phyloP scores from a whole-genome alignment of 108 stramenopile species.

The Nitzschia sp. region DNA sequence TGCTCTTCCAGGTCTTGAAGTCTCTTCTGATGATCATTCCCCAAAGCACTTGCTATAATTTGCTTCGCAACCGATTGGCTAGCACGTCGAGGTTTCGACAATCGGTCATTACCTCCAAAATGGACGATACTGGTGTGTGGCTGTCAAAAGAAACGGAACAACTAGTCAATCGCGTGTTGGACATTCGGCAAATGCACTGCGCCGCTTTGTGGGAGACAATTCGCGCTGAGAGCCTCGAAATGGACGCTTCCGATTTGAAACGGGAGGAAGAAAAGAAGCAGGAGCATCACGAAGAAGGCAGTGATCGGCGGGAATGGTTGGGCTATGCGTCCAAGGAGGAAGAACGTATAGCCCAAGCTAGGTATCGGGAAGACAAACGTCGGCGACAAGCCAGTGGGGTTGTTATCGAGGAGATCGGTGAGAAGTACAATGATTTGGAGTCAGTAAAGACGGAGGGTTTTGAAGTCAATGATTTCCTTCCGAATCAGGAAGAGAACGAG shows the following conservation, averaged over 20 bases:
- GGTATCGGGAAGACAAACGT: conserved; percentile 33
- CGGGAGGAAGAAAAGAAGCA: conserved; percentile 4
- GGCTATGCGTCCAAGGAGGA: conserved; percentile 69
- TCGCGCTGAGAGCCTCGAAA: conserved; percentile 81
- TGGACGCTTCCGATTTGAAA: neutral
- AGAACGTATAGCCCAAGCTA: conserved; percentile 43
- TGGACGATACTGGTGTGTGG: conserved; percentile 14
- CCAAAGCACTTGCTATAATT: conserved; percentile 79
- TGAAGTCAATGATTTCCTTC: conserved; percentile 1
- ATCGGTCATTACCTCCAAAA: conserved; percentile 39
- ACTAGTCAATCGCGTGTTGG: conserved; percentile 62
- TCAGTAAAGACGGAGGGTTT: conserved; percentile 2
- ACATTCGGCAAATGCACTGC: conserved; percentile 71
- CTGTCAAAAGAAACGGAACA: conserved; percentile 47
- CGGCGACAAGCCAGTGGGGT: conserved; percentile 6
- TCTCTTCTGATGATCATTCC: conserved; percentile 81
- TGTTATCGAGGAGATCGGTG: conserved; percentile 26
- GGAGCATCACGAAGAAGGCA: conserved; percentile 38
- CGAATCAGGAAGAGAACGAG: conserved; percentile 13
- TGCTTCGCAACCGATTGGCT: conserved; percentile 68
- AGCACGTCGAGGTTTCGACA: conserved; percentile 79
- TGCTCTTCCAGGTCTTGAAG: conserved; percentile 78
- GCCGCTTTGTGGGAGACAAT: conserved; percentile 76
- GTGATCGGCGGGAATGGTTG: conserved; percentile 71
- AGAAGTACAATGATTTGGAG: conserved; percentile 30